Conservation (phyloP, 2,329 filamentous ascomycete genomes). For the Conoideocrella luteorostrata region DNA sequence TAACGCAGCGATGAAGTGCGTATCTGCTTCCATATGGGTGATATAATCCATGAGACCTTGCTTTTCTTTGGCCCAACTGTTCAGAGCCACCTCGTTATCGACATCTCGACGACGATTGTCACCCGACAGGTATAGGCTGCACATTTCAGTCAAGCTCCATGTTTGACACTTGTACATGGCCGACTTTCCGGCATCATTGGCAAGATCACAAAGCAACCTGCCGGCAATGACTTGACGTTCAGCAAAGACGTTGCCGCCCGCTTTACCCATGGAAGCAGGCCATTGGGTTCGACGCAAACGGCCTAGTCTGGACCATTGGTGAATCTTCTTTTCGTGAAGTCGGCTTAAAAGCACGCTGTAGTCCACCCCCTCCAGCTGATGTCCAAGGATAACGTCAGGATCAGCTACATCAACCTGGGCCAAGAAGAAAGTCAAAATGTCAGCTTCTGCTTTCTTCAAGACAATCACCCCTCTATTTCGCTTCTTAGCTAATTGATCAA, state of each 20-base stretch:
- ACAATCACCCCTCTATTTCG: constrained; percentile 73
- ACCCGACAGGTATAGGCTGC: constrained; percentile 74
- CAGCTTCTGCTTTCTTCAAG: constrained; percentile 74
- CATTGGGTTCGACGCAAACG: constrained; percentile 76
- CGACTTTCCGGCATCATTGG: constrained; percentile 95
- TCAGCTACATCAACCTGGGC: constrained; percentile 83
- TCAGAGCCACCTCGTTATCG: constrained; percentile 81
- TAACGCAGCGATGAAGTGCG: constrained; percentile 89
- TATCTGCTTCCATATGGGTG: constrained; percentile 89
- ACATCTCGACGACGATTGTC: constrained; percentile 72
- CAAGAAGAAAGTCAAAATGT: constrained; percentile 81
- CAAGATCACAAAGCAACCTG: constrained; percentile 84
- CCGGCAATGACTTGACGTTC: constrained; percentile 87
- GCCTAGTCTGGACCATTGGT: constrained; percentile 90
- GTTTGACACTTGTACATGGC: constrained; percentile 96
- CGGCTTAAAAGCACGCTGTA: constrained; percentile 86
- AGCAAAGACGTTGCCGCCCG: constrained; percentile 84
- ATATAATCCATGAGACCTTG: constrained; percentile 90
- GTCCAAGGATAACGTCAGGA: constrained; percentile 88
- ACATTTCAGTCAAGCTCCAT: constrained; percentile 98
- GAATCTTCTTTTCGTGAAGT: constrained; percentile 82
- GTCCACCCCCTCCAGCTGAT: constrained; percentile 95
- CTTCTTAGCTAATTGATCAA: constrained; percentile 67
- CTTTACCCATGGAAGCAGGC: constrained; percentile 80
- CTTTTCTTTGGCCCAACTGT: constrained; percentile 71